Conservation (phyloP, 345 rosid species). For the Populus nigra region DNA sequence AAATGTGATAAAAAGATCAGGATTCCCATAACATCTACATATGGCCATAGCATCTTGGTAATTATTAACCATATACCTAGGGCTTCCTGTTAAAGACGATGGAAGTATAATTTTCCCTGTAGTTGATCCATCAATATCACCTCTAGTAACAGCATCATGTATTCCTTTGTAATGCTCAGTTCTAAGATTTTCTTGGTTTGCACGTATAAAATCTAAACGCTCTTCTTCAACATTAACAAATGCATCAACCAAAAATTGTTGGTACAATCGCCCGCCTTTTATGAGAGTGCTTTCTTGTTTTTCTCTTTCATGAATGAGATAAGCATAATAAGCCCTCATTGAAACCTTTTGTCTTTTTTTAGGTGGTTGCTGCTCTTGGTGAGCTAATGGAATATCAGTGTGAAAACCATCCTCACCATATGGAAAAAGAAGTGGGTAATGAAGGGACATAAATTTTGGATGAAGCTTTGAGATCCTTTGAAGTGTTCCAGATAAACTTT, state of each 20-base stretch:
- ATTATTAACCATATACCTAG: too few relatives aligned
- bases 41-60: too few relatives aligned
- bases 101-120: too few relatives aligned
- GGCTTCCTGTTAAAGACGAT: too few relatives aligned
- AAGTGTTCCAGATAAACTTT: fast-evolving
- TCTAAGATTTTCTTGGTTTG: too few relatives aligned
- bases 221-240: too few relatives aligned
- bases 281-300: fast-evolving
- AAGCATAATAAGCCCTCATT: background rate
- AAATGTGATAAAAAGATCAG: too few relatives aligned
- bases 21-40: too few relatives aligned
- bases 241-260: background rate
- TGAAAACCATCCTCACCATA: background rate
- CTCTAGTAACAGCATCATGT: too few relatives aligned
- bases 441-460: background rate
- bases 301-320: background rate
- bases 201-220: too few relatives aligned
- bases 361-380: fast-evolving
- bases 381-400: background rate
- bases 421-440: background rate
- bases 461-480: background rate
- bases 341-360: background rate
- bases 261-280: background rate
- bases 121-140: too few relatives aligned
- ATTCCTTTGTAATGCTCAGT: too few relatives aligned